Percentiles rank a stretch among this genome's conserved stretches.
phyloP scores from a whole-genome alignment of 2,329 filamentous ascomycete species.

The Sphaerulina populicola region DNA sequence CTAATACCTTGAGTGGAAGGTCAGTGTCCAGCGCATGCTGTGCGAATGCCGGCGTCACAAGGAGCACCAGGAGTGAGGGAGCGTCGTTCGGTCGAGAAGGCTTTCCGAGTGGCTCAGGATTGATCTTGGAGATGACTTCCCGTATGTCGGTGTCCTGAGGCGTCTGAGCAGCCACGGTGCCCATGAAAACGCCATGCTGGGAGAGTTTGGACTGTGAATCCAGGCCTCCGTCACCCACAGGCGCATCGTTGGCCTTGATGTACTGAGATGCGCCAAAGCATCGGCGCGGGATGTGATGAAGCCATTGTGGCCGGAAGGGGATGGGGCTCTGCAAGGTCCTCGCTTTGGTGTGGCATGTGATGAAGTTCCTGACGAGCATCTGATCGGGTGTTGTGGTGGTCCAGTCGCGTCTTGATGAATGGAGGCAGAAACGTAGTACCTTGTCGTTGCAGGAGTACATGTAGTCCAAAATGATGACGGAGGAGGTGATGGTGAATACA shows the following conservation, averaged over 20 bases:
- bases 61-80: conserved; percentile 17
- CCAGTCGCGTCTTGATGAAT: no score
- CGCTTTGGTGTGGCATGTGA: neutral
- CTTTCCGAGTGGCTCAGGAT: conserved; percentile 8
- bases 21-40: conserved; percentile 21
- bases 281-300: neutral
- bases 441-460: no score
- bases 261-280: neutral
- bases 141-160: conserved; percentile 9
- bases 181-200: conserved; percentile 11
- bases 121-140: conserved; percentile 15
- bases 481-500: no score
- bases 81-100: conserved; percentile 2
- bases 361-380: neutral
- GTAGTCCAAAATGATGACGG: no score
- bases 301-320: neutral
- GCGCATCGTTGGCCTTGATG: neutral
- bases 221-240: conserved; percentile 32
- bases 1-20: conserved; percentile 18
- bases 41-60: conserved; percentile 23
- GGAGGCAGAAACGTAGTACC: no score
- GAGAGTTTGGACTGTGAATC: conserved; percentile 24
- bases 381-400: neutral
- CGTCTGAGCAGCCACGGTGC: conserved; percentile 9
- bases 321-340: neutral